These are phyloP conservation scores for Allomyces macrogynus DNA, from an alignment of 192 early-diverging fungal genomes.

Conservation along the genomic window DNA sequence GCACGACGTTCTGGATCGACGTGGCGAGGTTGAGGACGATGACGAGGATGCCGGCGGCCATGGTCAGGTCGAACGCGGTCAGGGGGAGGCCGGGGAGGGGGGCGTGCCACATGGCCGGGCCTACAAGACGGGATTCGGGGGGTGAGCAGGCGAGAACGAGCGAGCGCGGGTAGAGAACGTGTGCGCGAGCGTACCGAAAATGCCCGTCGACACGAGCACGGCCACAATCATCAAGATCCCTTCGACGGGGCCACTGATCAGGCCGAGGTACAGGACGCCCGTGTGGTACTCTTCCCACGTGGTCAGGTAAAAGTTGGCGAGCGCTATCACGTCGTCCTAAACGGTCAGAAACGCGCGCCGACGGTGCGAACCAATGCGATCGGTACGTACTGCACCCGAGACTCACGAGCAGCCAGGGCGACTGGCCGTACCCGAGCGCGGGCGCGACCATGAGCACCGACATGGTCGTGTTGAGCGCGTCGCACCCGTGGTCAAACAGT, in stretches of 20 bases:
- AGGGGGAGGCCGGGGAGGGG: background rate
- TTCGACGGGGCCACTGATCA: slow-evolving; percentile 76
- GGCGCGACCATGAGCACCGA: background rate
- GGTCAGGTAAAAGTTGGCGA: slow-evolving; percentile 73
- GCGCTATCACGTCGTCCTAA: slow-evolving; percentile 17
- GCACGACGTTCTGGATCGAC: background rate
- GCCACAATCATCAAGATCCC: slow-evolving; percentile 50
- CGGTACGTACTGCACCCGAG: background rate
- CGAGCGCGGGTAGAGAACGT: too few species aligned
- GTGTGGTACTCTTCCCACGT: slow-evolving; percentile 95
- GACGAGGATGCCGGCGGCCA: background rate
- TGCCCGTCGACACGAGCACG: slow-evolving; percentile 39
- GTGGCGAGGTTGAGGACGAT: background rate
- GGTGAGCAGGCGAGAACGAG: too few species aligned
- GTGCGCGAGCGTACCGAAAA: slow-evolving; percentile 34
- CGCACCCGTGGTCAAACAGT: slow-evolving; percentile 86
- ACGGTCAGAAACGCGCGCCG: too few species aligned
- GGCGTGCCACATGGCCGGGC: too few species aligned
- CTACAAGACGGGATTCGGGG: too few species aligned
- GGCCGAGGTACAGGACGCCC: slow-evolving; percentile 57
- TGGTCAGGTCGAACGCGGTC: background rate
- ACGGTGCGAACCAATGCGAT: too few species aligned
- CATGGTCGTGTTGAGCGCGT: slow-evolving; percentile 30
- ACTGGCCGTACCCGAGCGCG: background rate
- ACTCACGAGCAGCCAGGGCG: background rate